Evolutionary conservation across 2,329 filamentous ascomycete genomes (phyloP).

Genomic region (Pseudocercospora fijiensis): DNA sequence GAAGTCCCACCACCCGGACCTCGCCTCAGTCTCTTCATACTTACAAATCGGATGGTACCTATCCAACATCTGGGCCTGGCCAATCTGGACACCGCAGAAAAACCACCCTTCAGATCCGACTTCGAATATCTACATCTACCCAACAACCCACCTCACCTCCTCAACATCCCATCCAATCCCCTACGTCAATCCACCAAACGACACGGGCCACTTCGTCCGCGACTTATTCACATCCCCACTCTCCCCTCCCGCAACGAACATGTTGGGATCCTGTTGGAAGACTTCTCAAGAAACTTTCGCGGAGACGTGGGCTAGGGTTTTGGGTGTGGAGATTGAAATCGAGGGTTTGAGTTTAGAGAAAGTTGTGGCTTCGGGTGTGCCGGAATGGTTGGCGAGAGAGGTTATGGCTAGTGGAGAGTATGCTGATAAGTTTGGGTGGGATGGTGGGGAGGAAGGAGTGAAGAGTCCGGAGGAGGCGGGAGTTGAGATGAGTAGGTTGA

Average conservation of each 20-base stretch:
- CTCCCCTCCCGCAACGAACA: conserved; percentile 29
- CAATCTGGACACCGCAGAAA: conserved; percentile 19
- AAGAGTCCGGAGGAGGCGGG: conserved; percentile 24
- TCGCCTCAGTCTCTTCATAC: conserved; percentile 33
- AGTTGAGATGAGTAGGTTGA: conserved; percentile 21
- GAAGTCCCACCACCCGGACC: conserved; percentile 18
- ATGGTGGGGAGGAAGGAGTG: conserved; percentile 28
- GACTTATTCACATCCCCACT: conserved; percentile 27
- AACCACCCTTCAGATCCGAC: conserved; percentile 20
- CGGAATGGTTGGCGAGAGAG: conserved; percentile 25
- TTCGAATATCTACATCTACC: conserved; percentile 21
- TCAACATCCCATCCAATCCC: conserved; percentile 10
- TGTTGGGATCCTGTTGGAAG: conserved; percentile 31
- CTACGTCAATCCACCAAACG: conserved; percentile 20
- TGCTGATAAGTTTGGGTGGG: conserved; percentile 24
- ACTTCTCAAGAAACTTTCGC: conserved; percentile 33
- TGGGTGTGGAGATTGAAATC: conserved; percentile 28
- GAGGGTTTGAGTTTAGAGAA: conserved; percentile 11
- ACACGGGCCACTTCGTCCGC: conserved; percentile 29
- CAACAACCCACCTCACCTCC: conserved; percentile 4
- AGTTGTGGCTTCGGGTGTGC: conserved; percentile 4
- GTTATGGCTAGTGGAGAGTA: conserved; percentile 23
- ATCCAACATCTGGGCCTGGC: conserved; percentile 32
- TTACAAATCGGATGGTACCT: conserved; percentile 41
- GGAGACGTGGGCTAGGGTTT: conserved; percentile 29